phyloP scores from a whole-genome alignment of 768 basidiomycete genomes.

The Crucibulum laeve region DNA sequence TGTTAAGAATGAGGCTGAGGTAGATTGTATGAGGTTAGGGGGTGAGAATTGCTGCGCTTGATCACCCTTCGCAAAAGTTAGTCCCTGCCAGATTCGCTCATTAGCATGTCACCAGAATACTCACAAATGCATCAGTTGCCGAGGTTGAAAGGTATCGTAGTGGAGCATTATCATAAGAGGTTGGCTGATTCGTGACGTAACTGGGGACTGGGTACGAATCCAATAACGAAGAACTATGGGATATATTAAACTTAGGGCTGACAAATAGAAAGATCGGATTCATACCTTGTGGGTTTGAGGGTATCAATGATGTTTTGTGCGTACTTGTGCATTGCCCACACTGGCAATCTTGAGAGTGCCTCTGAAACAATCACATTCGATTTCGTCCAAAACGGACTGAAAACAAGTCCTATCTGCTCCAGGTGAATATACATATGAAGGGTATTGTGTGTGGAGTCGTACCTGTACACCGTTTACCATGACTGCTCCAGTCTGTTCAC shows the following conservation, averaged over 20 bases:
- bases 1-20: slow-evolving; percentile 50
- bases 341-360: slow-evolving; percentile 40
- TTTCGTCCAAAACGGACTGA: slow-evolving; percentile 44
- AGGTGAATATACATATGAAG: background rate
- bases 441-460: slow-evolving; percentile 1
- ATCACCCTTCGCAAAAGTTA: slow-evolving; percentile 19
- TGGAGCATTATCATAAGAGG: slow-evolving; percentile 39
- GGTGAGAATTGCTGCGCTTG: slow-evolving; percentile 38
- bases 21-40: slow-evolving; percentile 54
- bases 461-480: slow-evolving; percentile 39
- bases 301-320: slow-evolving; percentile 34
- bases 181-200: slow-evolving; percentile 36
- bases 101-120: background rate
- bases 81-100: background rate
- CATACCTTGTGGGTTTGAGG: slow-evolving; percentile 44
- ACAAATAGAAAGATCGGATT: background rate
- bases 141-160: slow-evolving; percentile 45
- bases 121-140: background rate
- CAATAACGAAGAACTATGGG: slow-evolving; percentile 39
- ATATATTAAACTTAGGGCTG: slow-evolving; percentile 1
- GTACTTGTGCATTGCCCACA: slow-evolving; percentile 47
- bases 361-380: slow-evolving; percentile 51
- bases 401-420: slow-evolving; percentile 47
- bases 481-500: slow-evolving; percentile 46
- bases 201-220: slow-evolving; percentile 48